Percentiles rank a stretch among this genome's conserved stretches.
Evolutionary conservation across 1,284 basidiomycete genomes (phyloP).

Genomic region (Pascua guehoae): DNA sequence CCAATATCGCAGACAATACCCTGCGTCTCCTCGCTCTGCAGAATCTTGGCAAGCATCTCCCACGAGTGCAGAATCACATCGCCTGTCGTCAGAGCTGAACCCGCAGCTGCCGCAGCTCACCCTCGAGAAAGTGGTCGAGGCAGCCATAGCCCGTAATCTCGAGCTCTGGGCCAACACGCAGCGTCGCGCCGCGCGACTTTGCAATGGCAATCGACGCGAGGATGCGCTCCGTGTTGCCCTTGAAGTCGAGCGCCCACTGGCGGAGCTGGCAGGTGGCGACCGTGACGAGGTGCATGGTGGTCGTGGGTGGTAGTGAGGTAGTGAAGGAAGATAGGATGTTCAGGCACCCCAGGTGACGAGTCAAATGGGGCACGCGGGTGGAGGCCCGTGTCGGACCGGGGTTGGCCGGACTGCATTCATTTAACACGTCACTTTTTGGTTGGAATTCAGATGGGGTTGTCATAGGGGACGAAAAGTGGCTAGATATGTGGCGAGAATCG

Average conservation of each 20-base stretch:
- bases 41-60: constrained; percentile 84
- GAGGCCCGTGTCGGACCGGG: neutral
- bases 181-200: constrained; percentile 79
- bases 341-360: neutral
- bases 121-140: constrained; percentile 70
- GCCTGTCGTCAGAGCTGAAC: constrained; percentile 54
- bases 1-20: constrained; percentile 90
- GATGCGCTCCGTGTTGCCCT: constrained; percentile 89
- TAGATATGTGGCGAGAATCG: too few species aligned
- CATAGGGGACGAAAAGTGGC: neutral
- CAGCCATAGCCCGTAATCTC: constrained; percentile 97
- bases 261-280: constrained; percentile 81
- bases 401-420: too few species aligned
- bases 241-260: constrained; percentile 94
- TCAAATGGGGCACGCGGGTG: neutral
- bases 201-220: constrained; percentile 82
- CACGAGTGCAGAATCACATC: constrained; percentile 93
- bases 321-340: neutral
- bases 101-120: constrained; percentile 21
- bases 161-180: constrained; percentile 97
- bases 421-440: too few species aligned
- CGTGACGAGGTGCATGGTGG: constrained; percentile 58
- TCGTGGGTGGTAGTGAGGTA: neutral
- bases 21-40: constrained; percentile 68
- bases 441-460: neutral